Evolutionary conservation across 1,284 basidiomycete species (phyloP).

Genomic region (Naganishia liquefaciens): DNA sequence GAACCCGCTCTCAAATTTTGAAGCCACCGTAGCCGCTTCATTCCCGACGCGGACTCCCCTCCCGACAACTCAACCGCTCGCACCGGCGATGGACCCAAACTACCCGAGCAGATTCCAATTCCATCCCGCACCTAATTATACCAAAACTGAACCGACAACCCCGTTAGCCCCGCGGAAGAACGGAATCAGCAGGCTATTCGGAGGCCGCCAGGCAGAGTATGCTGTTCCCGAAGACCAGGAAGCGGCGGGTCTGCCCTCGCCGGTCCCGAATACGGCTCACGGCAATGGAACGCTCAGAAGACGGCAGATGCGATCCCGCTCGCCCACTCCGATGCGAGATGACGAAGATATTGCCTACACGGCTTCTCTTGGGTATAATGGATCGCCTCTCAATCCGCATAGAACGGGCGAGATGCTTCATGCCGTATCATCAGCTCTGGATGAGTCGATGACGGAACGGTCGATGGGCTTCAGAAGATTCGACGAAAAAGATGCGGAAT

Average conservation of each 20-base stretch:
- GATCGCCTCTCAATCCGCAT: conserved; percentile 18
- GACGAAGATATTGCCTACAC: conserved; percentile 24
- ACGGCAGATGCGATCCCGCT: conserved; percentile 23
- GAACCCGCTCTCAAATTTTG: conserved; percentile 27
- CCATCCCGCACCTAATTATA: conserved; percentile 27
- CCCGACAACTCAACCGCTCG: neutral
- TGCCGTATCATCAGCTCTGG: conserved; percentile 9
- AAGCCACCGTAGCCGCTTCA: conserved; percentile 32
- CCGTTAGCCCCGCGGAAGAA: conserved; percentile 16
- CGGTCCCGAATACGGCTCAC: conserved; percentile 24
- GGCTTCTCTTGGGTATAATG: neutral
- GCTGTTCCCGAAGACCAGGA: conserved; percentile 14
- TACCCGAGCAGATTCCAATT: conserved; percentile 33
- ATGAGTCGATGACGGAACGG: conserved; percentile 1
- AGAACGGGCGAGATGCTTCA: conserved; percentile 10
- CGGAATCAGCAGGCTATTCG: conserved; percentile 6
- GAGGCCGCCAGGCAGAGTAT: conserved; percentile 14
- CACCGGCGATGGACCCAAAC: conserved; percentile 28
- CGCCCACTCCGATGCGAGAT: conserved; percentile 29
- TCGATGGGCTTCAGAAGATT: conserved; percentile 2
- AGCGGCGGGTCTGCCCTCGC: conserved; percentile 27
- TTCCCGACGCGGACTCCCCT: conserved; percentile 6
- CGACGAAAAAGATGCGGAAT: conserved; percentile 9
- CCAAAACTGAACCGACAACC: conserved; percentile 15
- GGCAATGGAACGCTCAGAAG: conserved; percentile 23